A percentile compares a stretch with the other conserved stretches of the same genome.
Conservation (phyloP, 2,329 filamentous ascomycete genomes). For the Gnomoniopsis sp. region DNA sequence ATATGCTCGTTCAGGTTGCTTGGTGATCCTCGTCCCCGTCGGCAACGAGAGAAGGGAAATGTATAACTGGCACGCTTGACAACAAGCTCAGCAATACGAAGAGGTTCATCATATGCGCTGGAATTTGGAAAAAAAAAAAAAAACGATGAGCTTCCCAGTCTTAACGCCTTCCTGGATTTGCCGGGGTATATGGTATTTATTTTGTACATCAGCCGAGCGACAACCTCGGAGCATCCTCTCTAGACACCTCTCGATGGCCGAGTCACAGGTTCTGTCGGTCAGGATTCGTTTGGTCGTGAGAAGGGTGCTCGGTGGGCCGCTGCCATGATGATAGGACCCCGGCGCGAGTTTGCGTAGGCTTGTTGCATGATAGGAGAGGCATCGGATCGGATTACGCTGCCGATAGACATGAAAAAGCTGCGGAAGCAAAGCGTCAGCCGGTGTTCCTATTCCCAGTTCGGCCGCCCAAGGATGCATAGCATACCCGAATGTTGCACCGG, state of each 20-base stretch:
- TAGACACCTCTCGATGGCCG: not conserved
- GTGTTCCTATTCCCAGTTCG: not conserved
- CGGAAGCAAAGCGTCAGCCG: conserved; percentile 10
- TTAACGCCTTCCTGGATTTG: not conserved
- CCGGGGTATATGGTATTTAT: not conserved
- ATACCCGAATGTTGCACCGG: conserved; percentile 93
- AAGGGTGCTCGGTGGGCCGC: conserved; percentile 34
- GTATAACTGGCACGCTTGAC: not conserved
- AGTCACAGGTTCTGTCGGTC: not conserved
- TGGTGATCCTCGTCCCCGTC: not conserved
- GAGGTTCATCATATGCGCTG: not conserved
- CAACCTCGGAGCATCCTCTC: not conserved
- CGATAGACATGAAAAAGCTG: conserved; percentile 98
- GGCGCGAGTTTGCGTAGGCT: conserved; percentile 71
- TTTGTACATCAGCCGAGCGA: conserved; percentile 1
- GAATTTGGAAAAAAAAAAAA: conserved; percentile 1
- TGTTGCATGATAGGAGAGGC: conserved; percentile 72
- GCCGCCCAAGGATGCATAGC: not conserved
- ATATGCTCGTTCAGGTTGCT: not conserved
- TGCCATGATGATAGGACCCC: conserved; percentile 67
- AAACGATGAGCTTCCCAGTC: not conserved
- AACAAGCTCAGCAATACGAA: not conserved
- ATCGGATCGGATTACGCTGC: conserved; percentile 92
- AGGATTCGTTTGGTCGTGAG: conserved; percentile 17
- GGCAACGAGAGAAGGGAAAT: not conserved